Base-by-base conservation (phyloP, 148 eudicot species). In the Camellia lanceoleosa region DNA sequence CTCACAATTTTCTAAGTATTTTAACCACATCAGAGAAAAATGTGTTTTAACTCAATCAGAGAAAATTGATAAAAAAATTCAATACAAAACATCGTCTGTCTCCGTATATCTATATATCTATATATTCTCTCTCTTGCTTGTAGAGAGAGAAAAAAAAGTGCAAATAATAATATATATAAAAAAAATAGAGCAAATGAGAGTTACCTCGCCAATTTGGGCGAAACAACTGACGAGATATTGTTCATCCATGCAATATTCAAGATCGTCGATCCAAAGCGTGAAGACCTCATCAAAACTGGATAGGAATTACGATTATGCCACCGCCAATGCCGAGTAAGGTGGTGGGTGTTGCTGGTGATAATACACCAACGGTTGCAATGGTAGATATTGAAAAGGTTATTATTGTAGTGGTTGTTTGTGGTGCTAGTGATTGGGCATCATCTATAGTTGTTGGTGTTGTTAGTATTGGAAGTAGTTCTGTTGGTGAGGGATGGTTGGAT, bases 191-290 rank as follows among this genome's bases (percentile, higher is more conserved):
- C 14, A 3, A 65, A 2, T 0, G 66, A 46, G 5, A 0, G 2
- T 47, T 78, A 95, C 97, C 99, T 95, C 99, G 79, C 93, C 94
- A n/a, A 91, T 66, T 19, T 81, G 83, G 23, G 83, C 85, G 43
- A 95, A 95, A 69, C 91, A 90, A 20, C 62, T 76, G 2, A 68
- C 46, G 14, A 95, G 77, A 73, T 93, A 95, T 61, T 82, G 77
- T 86, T 95, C 99, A 18, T 95, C 98, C 98, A 95, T 95, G 91
- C 94, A 92, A 55, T 87, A 88, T 87, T 88, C 93, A 18, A 95
- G 89, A 90, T 93, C 96, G 5, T 97, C 98, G 78, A 93, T 95
- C 98, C 97, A 95, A 1, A 95, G 86, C 5, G 94, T 88, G 3
- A 92, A 85, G 58, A 89, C 84, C 77, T 89, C 99, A 3, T 92